Percentiles rank a stretch among this genome's conserved stretches.
These are phyloP conservation scores for Neopestalotiopsis sp. DNA, from an alignment of 2,329 filamentous ascomycete species.

Conservation along the genomic window DNA sequence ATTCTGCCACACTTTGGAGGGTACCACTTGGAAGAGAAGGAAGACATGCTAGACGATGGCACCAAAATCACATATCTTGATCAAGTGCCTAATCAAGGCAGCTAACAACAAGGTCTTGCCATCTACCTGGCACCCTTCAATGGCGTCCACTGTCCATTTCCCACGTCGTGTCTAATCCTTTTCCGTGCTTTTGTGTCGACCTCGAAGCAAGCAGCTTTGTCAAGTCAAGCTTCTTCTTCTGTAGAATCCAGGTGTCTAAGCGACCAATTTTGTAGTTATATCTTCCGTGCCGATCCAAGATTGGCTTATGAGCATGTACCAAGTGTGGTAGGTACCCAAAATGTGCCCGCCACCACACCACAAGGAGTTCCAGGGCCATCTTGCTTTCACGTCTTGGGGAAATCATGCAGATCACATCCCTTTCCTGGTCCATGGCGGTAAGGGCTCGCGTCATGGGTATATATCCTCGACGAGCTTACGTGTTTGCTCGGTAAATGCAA, in stretches of 20 bases:
- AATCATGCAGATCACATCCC: constrained; percentile 27
- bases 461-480: constrained; percentile 27
- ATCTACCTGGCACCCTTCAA: constrained; percentile 12
- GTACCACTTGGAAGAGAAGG: constrained; percentile 67
- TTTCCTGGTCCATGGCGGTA: constrained; percentile 22
- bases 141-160: constrained; percentile 28
- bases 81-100: constrained; percentile 31
- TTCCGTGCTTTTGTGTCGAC: constrained; percentile 20
- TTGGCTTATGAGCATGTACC: constrained; percentile 33
- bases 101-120: not conserved
- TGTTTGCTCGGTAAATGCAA: constrained; percentile 27
- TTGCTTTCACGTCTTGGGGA: constrained; percentile 23
- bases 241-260: constrained; percentile 27
- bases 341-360: constrained; percentile 25
- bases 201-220: not conserved
- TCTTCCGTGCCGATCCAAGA: constrained; percentile 31
- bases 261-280: constrained; percentile 35
- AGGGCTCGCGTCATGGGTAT: constrained; percentile 23
- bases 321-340: constrained; percentile 32
- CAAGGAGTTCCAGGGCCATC: constrained; percentile 24
- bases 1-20: constrained; percentile 62
- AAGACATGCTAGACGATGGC: constrained; percentile 66
- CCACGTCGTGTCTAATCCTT: constrained; percentile 20
- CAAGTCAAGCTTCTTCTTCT: constrained; percentile 31
- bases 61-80: constrained; percentile 67